Conservation (phyloP, 257 asterid genomes). For the Solanum pimpinellifolium region DNA sequence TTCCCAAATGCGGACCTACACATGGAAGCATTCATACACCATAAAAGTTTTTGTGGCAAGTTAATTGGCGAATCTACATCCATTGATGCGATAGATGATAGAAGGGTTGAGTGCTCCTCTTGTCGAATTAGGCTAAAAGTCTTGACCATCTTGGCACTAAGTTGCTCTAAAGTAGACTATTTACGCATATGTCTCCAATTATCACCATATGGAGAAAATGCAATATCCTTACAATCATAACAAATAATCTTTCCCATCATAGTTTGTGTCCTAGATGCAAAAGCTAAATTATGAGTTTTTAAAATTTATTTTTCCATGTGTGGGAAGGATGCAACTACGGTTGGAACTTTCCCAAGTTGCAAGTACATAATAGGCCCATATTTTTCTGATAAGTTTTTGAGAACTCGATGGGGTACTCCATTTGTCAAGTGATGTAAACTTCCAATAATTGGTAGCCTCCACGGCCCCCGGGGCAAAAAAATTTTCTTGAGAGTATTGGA, state of each 20-base stretch:
- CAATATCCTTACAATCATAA: background rate
- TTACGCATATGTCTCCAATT: slow-evolving; percentile 1
- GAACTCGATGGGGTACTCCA: slow-evolving; percentile 2
- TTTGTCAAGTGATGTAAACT: background rate
- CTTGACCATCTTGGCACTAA: background rate
- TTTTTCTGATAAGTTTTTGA: background rate
- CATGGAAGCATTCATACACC: background rate
- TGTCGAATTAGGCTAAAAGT: background rate
- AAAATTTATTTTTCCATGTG: background rate
- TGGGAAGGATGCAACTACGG: background rate
- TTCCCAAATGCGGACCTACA: background rate
- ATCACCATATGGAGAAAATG: background rate
- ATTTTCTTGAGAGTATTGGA: background rate
- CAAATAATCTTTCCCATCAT: background rate
- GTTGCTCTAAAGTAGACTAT: background rate
- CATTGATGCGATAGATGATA: background rate
- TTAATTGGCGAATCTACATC: background rate
- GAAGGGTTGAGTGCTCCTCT: background rate
- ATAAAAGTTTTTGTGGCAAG: background rate
- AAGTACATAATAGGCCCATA: background rate
- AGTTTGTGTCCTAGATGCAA: slow-evolving; percentile 16
- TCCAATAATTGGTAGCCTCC: background rate
- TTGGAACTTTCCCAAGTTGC: background rate
- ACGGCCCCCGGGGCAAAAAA: background rate
- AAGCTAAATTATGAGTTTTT: background rate